phyloP scores from a whole-genome alignment of 495 filamentous ascomycete genomes.

The Parathielavia appendiculata region DNA sequence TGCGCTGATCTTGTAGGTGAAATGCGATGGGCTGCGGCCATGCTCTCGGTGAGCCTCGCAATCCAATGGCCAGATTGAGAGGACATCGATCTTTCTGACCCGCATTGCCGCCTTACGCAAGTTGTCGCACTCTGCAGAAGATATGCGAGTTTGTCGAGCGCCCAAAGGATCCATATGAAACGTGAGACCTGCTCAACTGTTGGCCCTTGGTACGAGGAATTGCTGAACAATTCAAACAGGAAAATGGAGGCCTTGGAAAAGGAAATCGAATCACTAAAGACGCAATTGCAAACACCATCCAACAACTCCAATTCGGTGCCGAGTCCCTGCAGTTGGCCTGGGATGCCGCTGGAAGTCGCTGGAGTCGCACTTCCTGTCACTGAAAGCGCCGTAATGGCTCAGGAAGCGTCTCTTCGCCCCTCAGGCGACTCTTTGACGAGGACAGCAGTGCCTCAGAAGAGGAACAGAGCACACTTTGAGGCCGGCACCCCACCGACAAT shows the following conservation, averaged over 20 bases:
- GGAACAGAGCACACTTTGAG: constrained; percentile 1
- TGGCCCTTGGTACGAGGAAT: neutral
- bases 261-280: neutral
- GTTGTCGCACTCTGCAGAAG: neutral
- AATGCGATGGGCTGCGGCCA: constrained; percentile 2
- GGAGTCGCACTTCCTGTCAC: neutral
- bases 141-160: constrained; percentile 1
- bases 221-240: neutral
- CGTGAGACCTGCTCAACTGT: neutral
- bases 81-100: neutral
- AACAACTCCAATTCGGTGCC: neutral
- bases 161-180: neutral
- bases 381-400: neutral
- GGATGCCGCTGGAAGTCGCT: neutral
- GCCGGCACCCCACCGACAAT: neutral
- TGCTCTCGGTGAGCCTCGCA: neutral
- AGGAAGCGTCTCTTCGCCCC: neutral
- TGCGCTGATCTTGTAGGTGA: neutral
- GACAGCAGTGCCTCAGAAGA: neutral
- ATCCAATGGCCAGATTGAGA: neutral
- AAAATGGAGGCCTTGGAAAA: constrained; percentile 3
- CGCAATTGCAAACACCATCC: neutral
- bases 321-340: neutral
- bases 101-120: neutral
- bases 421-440: neutral